These are phyloP conservation scores for Podospora anserina DNA, from an alignment of 495 filamentous ascomycete species.

Conservation along the genomic window DNA sequence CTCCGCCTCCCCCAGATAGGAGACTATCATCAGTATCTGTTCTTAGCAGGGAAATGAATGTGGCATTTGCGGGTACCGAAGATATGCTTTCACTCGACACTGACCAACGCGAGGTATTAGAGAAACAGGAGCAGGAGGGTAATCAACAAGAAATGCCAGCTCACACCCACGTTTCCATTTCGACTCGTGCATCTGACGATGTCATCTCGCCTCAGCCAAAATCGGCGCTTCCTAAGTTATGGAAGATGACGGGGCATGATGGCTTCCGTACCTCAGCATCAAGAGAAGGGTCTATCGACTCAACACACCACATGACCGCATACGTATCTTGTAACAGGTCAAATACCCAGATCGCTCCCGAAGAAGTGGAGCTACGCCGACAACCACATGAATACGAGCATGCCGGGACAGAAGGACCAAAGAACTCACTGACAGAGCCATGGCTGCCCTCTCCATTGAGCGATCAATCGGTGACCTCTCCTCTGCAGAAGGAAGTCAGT, in stretches of 20 bases:
- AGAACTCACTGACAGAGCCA: neutral
- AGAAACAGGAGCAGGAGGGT: neutral
- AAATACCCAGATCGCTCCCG: neutral
- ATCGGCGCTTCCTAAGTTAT: neutral
- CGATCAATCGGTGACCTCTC: neutral
- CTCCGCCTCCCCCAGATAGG: conserved; percentile 25
- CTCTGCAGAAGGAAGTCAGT: neutral
- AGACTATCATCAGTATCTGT: conserved; percentile 19
- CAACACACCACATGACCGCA: neutral
- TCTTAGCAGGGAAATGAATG: conserved; percentile 28
- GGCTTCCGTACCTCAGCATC: neutral
- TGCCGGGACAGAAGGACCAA: neutral
- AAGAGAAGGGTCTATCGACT: neutral
- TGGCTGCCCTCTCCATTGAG: neutral
- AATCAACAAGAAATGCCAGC: neutral
- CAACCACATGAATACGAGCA: neutral
- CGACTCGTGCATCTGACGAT: neutral
- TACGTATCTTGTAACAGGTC: neutral
- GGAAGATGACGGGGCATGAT: neutral
- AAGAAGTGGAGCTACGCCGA: neutral
- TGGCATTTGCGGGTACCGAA: conserved; percentile 19
- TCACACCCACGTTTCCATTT: neutral
- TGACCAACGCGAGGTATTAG: neutral
- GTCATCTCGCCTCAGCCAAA: conserved; percentile 1
- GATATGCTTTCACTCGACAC: conserved; percentile 10